A percentile compares a stretch with the other conserved stretches of the same genome.
These are phyloP conservation scores for Nicotiana benthamiana DNA, from an alignment of 257 asterid genomes.

Conservation along the genomic window DNA sequence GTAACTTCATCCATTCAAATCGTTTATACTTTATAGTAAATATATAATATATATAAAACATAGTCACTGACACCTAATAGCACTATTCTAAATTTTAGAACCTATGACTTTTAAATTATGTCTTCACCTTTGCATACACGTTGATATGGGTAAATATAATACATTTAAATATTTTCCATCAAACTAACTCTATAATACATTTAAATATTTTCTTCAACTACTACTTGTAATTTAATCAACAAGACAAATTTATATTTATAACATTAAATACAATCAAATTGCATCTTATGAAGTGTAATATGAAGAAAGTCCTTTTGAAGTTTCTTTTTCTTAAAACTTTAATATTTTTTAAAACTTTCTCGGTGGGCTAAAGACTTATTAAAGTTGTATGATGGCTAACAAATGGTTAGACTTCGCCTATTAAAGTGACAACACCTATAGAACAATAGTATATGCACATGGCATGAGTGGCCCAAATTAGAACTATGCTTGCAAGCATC, in stretches of 20 bases:
- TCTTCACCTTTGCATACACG: too few relatives aligned
- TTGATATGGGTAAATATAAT: too few relatives aligned
- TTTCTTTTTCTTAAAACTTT: too few relatives aligned
- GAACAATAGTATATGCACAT: constrained; percentile 32
- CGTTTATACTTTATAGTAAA: neutral
- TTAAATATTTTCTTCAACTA: neutral
- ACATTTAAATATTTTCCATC: neutral
- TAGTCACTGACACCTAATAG: too few relatives aligned
- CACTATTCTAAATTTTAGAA: too few relatives aligned
- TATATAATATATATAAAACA: too few relatives aligned
- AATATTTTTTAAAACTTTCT: neutral
- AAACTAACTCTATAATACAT: too few relatives aligned
- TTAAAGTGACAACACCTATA: constrained; percentile 20
- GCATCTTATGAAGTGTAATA: neutral
- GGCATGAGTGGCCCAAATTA: constrained; percentile 18
- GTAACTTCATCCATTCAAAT: neutral
- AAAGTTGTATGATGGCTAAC: constrained; percentile 20
- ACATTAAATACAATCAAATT: neutral
- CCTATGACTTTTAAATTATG: too few relatives aligned
- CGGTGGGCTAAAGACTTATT: neutral
- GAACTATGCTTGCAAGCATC: neutral
- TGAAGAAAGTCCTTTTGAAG: too few relatives aligned
- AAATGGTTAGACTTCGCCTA: constrained; percentile 23
- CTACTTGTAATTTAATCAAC: neutral
- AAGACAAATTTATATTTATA: neutral